Evolutionary conservation across 2,329 filamentous ascomycete genomes (phyloP).

Genomic region (Scedosporium minutisporum): DNA sequence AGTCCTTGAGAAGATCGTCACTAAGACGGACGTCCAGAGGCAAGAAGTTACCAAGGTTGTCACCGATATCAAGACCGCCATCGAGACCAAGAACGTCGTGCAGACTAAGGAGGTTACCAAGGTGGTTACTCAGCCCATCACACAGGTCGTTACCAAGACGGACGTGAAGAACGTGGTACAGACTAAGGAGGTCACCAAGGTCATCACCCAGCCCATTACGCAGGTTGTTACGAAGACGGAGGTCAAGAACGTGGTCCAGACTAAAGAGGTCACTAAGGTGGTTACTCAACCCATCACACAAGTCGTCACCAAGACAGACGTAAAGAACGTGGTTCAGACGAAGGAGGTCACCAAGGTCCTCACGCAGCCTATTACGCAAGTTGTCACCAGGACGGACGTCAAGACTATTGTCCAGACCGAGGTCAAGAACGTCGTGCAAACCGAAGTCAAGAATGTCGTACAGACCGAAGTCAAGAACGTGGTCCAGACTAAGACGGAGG

Average conservation of each 20-base stretch:
- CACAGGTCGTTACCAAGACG: neutral
- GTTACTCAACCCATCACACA: neutral
- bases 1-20: neutral
- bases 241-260: neutral
- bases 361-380: neutral
- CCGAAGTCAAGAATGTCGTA: neutral
- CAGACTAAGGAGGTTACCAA: neutral
- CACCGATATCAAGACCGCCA: neutral
- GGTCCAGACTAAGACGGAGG: neutral
- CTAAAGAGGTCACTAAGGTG: neutral
- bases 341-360: neutral
- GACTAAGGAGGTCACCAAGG: neutral
- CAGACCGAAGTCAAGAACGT: slow-evolving; percentile 1
- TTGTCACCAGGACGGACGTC: slow-evolving; percentile 2
- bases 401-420: neutral
- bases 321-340: neutral
- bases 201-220: neutral
- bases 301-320: neutral
- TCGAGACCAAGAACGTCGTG: neutral
- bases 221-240: slow-evolving; percentile 1
- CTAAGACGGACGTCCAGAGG: neutral
- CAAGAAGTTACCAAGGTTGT: neutral
- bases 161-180: neutral
- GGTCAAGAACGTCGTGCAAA: neutral
- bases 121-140: neutral